Conservation (phyloP, 495 filamentous ascomycete genomes). For the Aspergillus hancockii region DNA sequence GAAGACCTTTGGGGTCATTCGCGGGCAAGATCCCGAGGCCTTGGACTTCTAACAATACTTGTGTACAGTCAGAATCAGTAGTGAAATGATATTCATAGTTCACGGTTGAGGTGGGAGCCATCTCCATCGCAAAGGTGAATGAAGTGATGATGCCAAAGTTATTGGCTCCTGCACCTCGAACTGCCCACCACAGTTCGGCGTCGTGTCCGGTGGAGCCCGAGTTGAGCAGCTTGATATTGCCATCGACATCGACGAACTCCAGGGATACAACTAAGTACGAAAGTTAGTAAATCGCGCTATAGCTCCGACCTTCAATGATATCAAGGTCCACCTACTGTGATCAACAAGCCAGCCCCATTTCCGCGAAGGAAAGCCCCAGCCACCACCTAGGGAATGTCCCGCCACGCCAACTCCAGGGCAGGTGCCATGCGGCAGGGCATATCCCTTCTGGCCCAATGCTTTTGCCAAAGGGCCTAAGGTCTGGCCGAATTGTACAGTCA, state of each 20-base stretch:
- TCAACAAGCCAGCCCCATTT: slow-evolving; percentile 11
- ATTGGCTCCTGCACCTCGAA: slow-evolving; percentile 4
- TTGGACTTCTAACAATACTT: slow-evolving; percentile 5
- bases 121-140: slow-evolving; percentile 1
- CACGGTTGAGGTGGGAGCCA: background rate
- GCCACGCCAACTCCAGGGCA: slow-evolving; percentile 6
- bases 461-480: slow-evolving; percentile 5
- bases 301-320: background rate
- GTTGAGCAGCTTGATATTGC: slow-evolving; percentile 5
- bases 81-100: slow-evolving; percentile 6
- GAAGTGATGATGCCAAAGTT: slow-evolving; percentile 8
- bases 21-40: background rate
- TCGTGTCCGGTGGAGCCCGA: background rate
- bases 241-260: slow-evolving; percentile 2
- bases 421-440: slow-evolving; percentile 9
- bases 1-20: background rate
- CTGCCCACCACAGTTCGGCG: slow-evolving; percentile 6
- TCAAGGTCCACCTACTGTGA: background rate
- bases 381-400: slow-evolving; percentile 6
- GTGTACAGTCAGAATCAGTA: slow-evolving; percentile 5
- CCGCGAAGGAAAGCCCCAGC: slow-evolving; percentile 4
- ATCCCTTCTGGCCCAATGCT: slow-evolving; percentile 3
- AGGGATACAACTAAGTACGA: background rate
- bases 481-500: slow-evolving; percentile 9
- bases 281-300: background rate